Conservation (phyloP, 2,329 filamentous ascomycete species). For the Exophiala aquamarina region DNA sequence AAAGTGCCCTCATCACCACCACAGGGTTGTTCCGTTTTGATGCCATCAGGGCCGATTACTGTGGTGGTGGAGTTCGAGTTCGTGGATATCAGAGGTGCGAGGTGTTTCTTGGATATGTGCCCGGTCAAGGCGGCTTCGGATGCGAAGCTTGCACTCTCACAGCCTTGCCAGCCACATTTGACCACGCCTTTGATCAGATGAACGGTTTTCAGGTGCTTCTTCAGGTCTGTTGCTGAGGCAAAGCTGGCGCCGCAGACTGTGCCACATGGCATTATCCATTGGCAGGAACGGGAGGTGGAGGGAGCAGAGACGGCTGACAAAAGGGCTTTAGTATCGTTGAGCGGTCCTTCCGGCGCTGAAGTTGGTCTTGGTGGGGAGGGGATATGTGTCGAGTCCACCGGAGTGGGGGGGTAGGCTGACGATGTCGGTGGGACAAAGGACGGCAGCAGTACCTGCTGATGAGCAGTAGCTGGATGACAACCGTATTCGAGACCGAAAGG, state of each 20-base stretch:
- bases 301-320: conserved; percentile 11
- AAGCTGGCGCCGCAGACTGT: conserved; percentile 27
- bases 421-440: background rate
- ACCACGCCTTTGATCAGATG: conserved; percentile 26
- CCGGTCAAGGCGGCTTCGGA: conserved; percentile 29
- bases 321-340: conserved; percentile 14
- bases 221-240: conserved; percentile 26
- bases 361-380: background rate
- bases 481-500: conserved; percentile 19
- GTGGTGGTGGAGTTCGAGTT: conserved; percentile 5
- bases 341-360: conserved; percentile 1
- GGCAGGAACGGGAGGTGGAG: conserved; percentile 19
- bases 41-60: conserved; percentile 1
- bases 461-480: conserved; percentile 24
- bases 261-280: conserved; percentile 30
- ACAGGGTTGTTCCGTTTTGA: no score
- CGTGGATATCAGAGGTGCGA: conserved; percentile 20
- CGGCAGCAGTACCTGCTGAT: conserved; percentile 12
- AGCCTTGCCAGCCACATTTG: conserved; percentile 26
- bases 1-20: conserved; percentile 25
- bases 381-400: background rate
- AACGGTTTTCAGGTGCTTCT: conserved; percentile 28
- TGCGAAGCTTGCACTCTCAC: conserved; percentile 25
- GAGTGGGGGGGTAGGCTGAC: background rate
- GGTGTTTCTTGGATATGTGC: conserved; percentile 30